A percentile compares a stretch with the other conserved stretches of the same genome.
These are phyloP conservation scores for Talaromyces amestolkiae DNA, from an alignment of 2,329 filamentous ascomycete species.

Conservation along the genomic window DNA sequence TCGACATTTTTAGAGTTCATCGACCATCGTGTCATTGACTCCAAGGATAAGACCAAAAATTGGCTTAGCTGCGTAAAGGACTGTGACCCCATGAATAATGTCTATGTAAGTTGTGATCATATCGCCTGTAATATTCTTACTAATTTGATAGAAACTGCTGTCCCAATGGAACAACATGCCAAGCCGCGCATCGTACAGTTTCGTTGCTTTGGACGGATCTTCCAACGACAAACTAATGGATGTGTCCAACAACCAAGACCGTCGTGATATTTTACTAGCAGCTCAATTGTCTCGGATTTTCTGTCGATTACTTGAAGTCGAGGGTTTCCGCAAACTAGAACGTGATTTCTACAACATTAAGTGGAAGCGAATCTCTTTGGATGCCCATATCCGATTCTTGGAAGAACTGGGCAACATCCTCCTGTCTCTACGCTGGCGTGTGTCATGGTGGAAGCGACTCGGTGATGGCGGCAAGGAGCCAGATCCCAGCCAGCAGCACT, in stretches of 20 bases:
- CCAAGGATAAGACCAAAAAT: constrained; percentile 46
- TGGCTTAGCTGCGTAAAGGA: constrained; percentile 44
- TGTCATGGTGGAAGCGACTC: constrained; percentile 46
- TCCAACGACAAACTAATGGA: constrained; percentile 40
- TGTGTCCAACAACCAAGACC: constrained; percentile 36
- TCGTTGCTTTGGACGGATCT: constrained; percentile 33
- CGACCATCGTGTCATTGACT: constrained; percentile 44
- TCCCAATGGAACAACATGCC: constrained; percentile 49
- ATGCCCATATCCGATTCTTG: constrained; percentile 42
- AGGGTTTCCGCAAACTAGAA: constrained; percentile 46
- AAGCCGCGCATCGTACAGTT: constrained; percentile 45
- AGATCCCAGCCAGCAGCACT: constrained; percentile 40
- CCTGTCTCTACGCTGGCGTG: constrained; percentile 45
- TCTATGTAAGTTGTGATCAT: constrained; percentile 35
- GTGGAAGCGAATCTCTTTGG: constrained; percentile 44
- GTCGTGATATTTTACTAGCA: constrained; percentile 42
- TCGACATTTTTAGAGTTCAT: constrained; percentile 46
- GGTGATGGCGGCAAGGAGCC: constrained; percentile 38
- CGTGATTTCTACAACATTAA: constrained; percentile 47
- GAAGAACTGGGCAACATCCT: constrained; percentile 42
- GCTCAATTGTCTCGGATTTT: constrained; percentile 47
- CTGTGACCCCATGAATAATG: constrained; percentile 41
- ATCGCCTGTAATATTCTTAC: not conserved
- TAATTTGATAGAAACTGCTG: constrained; percentile 37
- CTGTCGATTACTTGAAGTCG: constrained; percentile 48